These are phyloP conservation scores for Alternaria longipes DNA, from an alignment of 2,329 filamentous ascomycete genomes.

Conservation along the genomic window DNA sequence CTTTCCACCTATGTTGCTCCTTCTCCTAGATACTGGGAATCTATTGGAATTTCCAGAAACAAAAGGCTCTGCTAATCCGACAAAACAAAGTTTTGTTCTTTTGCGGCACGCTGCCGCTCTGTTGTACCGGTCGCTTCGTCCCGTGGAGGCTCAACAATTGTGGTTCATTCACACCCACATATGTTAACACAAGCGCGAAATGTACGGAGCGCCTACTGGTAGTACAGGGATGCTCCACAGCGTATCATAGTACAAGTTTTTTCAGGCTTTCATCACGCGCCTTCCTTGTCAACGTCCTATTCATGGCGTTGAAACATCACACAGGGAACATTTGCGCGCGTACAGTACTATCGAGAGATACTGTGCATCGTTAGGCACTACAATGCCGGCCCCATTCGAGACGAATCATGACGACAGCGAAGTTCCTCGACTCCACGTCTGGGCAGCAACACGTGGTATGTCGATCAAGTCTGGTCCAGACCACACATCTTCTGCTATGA, in stretches of 20 bases:
- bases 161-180: neutral
- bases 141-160: slow-evolving; percentile 2
- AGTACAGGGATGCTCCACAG: neutral
- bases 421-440: neutral
- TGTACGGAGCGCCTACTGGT: neutral
- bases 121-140: slow-evolving; percentile 1
- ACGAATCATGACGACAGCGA: neutral
- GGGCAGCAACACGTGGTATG: neutral
- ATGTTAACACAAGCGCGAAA: slow-evolving; percentile 1
- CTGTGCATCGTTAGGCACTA: neutral
- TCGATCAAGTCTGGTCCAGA: slow-evolving; percentile 9
- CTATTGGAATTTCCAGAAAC: neutral
- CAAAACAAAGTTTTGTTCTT: neutral
- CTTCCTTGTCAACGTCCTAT: neutral
- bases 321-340: neutral
- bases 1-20: neutral
- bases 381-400: neutral
- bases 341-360: neutral
- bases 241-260: neutral
- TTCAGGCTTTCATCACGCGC: neutral
- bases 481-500: slow-evolving; percentile 1
- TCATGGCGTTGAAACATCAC: neutral
- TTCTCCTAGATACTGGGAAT: neutral
- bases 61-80: neutral
- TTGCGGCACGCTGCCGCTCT: slow-evolving; percentile 5